Conservation (phyloP, 2,329 filamentous ascomycete genomes). For the Epicoccum nigrum region DNA sequence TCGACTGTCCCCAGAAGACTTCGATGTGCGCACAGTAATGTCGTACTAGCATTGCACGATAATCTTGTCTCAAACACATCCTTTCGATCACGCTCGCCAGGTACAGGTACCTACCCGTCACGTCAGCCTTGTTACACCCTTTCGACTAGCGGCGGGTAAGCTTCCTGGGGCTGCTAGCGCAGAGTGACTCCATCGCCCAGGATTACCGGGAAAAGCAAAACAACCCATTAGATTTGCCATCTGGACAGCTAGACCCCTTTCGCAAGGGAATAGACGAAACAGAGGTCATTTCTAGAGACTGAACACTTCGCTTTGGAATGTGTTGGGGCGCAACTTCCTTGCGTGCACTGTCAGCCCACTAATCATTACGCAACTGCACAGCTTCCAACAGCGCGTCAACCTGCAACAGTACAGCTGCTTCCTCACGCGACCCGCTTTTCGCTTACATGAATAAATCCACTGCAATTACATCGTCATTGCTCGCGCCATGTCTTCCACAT, state of each 20-base stretch:
- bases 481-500: constrained; percentile 36
- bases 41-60: neutral
- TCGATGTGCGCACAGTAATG: neutral
- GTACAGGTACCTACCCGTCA: neutral
- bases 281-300: neutral
- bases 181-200: constrained; percentile 18
- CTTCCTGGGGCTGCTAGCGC: constrained; percentile 36
- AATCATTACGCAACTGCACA: constrained; percentile 35
- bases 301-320: constrained; percentile 9
- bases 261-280: neutral
- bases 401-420: constrained; percentile 20
- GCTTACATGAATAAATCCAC: constrained; percentile 20
- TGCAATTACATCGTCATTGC: constrained; percentile 1
- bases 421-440: constrained; percentile 36
- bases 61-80: neutral
- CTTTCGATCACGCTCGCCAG: neutral
- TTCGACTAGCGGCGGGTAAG: constrained; percentile 35
- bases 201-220: constrained; percentile 19
- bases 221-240: neutral
- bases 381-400: constrained; percentile 19
- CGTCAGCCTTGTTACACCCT: constrained; percentile 15
- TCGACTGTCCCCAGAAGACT: neutral
- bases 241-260: neutral
- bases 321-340: constrained; percentile 6
- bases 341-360: constrained; percentile 31